Evolutionary conservation across 1,139 yeast species (phyloP).

Genomic region (Hyphopichia khmerensis): DNA sequence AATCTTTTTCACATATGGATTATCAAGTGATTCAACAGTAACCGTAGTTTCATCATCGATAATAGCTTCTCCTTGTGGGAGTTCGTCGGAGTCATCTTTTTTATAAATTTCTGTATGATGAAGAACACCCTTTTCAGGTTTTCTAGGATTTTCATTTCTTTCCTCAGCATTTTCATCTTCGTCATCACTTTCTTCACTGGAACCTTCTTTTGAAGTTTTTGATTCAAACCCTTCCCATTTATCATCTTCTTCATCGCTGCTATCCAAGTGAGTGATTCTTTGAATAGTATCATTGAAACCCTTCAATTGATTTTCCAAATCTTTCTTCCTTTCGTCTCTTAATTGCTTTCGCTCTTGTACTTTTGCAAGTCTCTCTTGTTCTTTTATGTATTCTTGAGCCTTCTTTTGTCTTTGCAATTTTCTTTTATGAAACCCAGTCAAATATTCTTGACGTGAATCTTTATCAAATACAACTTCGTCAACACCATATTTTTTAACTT

Average conservation of each 20-base stretch:
- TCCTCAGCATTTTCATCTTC: slow-evolving; percentile 16
- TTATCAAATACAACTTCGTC: slow-evolving; percentile 82
- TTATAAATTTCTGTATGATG: slow-evolving; percentile 45
- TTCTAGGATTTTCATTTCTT: slow-evolving; percentile 18
- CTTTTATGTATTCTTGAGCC: slow-evolving; percentile 73
- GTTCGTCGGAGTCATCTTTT: slow-evolving; percentile 35
- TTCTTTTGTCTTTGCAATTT: slow-evolving; percentile 84
- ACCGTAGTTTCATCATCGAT: slow-evolving; percentile 60
- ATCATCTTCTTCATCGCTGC: slow-evolving; percentile 35
- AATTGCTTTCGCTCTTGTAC: slow-evolving; percentile 74
- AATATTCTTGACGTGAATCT: slow-evolving; percentile 69
- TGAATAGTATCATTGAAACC: slow-evolving; percentile 57
- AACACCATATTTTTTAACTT: slow-evolving; percentile 65
- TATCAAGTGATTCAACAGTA: slow-evolving; percentile 54
- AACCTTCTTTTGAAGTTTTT: slow-evolving; percentile 17
- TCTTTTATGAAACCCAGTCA: slow-evolving; percentile 95
- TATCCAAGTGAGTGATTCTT: slow-evolving; percentile 35
- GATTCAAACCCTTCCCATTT: slow-evolving; percentile 44
- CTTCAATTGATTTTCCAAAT: slow-evolving; percentile 61
- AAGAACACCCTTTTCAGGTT: slow-evolving; percentile 36
- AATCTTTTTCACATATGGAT: slow-evolving; percentile 38
- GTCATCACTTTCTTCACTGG: slow-evolving; percentile 3
- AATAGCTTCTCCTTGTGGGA: slow-evolving; percentile 45
- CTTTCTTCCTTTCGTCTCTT: slow-evolving; percentile 68
- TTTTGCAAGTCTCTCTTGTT: slow-evolving; percentile 69